These are phyloP conservation scores for Eutypella sp. DNA, from an alignment of 2,329 filamentous ascomycete species.

Conservation along the genomic window DNA sequence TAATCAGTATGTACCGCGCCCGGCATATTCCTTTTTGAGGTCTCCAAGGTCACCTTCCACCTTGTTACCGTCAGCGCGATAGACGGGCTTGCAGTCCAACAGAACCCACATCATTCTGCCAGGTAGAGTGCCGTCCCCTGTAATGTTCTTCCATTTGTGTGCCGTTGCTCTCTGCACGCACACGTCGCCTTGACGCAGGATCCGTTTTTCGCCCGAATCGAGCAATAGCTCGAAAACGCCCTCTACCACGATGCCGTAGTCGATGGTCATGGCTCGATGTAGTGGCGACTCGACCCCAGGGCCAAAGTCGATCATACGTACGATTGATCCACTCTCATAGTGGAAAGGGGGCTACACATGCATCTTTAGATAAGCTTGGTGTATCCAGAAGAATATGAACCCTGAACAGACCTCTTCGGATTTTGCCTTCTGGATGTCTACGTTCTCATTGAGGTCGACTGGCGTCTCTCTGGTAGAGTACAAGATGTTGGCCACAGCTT, in stretches of 20 bases:
- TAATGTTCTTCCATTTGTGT: constrained; percentile 9
- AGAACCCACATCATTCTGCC: constrained; percentile 6
- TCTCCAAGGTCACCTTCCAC: constrained; percentile 3
- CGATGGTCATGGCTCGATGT: constrained; percentile 10
- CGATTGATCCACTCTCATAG: constrained; percentile 6
- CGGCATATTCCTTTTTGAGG: too few species aligned
- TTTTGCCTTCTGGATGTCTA: constrained; percentile 14
- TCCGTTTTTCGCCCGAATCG: constrained; percentile 15
- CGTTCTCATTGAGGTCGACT: constrained; percentile 17
- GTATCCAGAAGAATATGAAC: neutral
- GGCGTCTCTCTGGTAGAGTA: constrained; percentile 22
- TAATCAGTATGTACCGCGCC: too few species aligned
- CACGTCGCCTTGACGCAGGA: constrained; percentile 14
- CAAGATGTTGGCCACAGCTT: constrained; percentile 23
- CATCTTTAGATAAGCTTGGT: neutral
- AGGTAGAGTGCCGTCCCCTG: constrained; percentile 4
- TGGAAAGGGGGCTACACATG: constrained; percentile 1
- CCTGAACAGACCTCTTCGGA: constrained; percentile 6
- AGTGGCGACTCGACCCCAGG: constrained; percentile 8
- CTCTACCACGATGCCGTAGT: constrained; percentile 16
- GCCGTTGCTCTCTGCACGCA: constrained; percentile 6
- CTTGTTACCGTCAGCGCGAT: constrained; percentile 1
- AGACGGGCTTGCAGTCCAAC: constrained; percentile 1
- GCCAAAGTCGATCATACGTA: constrained; percentile 16
- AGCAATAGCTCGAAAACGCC: constrained; percentile 12